A percentile compares a stretch with the other conserved stretches of the same genome.
These are phyloP conservation scores for Nepenthes alata DNA, from an alignment of 179 eudicot species.

Conservation along the genomic window DNA sequence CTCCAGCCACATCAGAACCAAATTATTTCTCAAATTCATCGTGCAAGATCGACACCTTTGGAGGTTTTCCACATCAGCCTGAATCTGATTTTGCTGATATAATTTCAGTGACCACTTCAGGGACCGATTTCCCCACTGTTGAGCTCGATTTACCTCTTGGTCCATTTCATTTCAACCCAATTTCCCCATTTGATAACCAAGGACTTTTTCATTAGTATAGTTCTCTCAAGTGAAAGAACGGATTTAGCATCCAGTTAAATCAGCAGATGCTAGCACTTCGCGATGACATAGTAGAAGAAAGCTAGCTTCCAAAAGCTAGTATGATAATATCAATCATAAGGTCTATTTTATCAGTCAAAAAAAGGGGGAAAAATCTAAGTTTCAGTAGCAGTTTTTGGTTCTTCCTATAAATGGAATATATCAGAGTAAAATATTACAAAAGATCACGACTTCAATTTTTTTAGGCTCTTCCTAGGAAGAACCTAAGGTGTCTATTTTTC, in stretches of 20 bases:
- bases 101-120: slow-evolving; percentile 51
- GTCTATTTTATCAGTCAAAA: too few relatives aligned
- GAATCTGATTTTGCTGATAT: slow-evolving; percentile 41
- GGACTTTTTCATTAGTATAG: slow-evolving; percentile 19
- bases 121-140: slow-evolving; percentile 52
- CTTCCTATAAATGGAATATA: too few relatives aligned
- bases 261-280: too few relatives aligned
- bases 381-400: too few relatives aligned
- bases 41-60: slow-evolving; percentile 30
- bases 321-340: too few relatives aligned
- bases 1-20: slow-evolving; percentile 55
- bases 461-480: too few relatives aligned
- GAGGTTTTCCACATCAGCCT: slow-evolving; percentile 21
- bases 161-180: slow-evolving; percentile 24
- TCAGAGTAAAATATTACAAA: too few relatives aligned
- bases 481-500: too few relatives aligned
- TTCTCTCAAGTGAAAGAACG: background rate
- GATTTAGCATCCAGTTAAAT: background rate
- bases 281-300: too few relatives aligned
- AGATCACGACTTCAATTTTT: too few relatives aligned
- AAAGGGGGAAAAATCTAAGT: too few relatives aligned
- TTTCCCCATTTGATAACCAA: slow-evolving; percentile 35
- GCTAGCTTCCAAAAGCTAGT: too few relatives aligned
- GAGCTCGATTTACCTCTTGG: slow-evolving; percentile 45
- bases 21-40: slow-evolving; percentile 42